Evolutionary conservation across 2,329 filamentous ascomycete genomes (phyloP), one percentile per base, ranked within the genome.

Genomic region (Ambrosiella beaveri): DNA sequence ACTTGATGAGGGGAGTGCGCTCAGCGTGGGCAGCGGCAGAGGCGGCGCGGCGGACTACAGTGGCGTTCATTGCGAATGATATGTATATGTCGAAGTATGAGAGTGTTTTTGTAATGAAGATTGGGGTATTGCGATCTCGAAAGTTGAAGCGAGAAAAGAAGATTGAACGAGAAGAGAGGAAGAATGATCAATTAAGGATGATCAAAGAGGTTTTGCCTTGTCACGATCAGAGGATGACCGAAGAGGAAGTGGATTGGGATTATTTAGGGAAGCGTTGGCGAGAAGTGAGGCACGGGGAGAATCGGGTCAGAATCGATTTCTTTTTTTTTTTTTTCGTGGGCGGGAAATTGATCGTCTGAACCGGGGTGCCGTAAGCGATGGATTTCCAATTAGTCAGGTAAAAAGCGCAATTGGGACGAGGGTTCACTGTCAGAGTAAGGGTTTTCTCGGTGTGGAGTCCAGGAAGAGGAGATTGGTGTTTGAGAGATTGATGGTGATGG

Each of bases 1-100:
- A 84, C 66, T 73, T 74, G 69, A 84, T 84, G 65, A 80, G 68
- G 61, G 80, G 80, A 56, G 73, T 75, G 65, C 80, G 79, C 73
- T 81, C 77, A 63, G 75, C 75, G 65, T 77, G 75, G 66, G 75
- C 75, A 65, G 77, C 76, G 66, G 75, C 75, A 15, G 57, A 44
- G 63, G 76, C 76, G 64, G 75, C 77, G 64, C 79, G 78, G 58
- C 82, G 74, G 62, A 71, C 71, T 66, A 73, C 72, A 59, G 80
- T 80, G 54, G 75, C 70, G 63, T 77, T 74, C 80, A 83, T 82
- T 53, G 35, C 54, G 47, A 13, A 40, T 39, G 36, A 51, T 36
- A 45, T 13, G 15, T 13, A 51, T n/a, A 51, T 19, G 1, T 51
- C 8, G 15, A 36, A 8, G 44, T 47, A n/a, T 47, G 7, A 27